Evolutionary conservation across 352 stramenopile species (phyloP).

Genomic region (Plasmopara viticola): DNA sequence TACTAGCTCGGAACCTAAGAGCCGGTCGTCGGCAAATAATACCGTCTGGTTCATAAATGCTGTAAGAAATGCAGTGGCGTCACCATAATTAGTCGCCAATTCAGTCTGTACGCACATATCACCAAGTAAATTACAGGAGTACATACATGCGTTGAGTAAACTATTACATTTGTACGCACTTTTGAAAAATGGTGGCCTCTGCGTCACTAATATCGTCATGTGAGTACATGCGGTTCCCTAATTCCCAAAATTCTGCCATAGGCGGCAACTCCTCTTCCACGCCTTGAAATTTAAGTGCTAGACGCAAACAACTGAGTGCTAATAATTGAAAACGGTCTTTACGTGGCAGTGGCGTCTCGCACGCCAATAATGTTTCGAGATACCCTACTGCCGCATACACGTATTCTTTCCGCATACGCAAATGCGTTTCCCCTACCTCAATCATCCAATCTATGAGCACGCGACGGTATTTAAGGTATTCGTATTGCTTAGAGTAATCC

Average conservation of each 20-base stretch:
- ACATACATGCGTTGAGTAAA: no score
- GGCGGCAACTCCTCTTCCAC: slow-evolving; percentile 76
- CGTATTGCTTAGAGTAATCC: slow-evolving; percentile 68
- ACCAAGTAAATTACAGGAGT: slow-evolving; percentile 5
- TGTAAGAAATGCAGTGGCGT: slow-evolving; percentile 77
- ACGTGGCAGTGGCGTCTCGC: slow-evolving; percentile 33
- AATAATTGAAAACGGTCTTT: slow-evolving; percentile 81
- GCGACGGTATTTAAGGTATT: slow-evolving; percentile 79
- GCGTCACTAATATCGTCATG: slow-evolving; percentile 77
- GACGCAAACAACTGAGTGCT: slow-evolving; percentile 70
- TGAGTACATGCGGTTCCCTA: slow-evolving; percentile 80
- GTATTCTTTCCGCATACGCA: slow-evolving; percentile 77
- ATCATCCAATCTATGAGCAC: slow-evolving; percentile 83
- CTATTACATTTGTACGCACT: slow-evolving; percentile 21
- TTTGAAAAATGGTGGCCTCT: slow-evolving; percentile 47
- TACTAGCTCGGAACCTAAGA: slow-evolving; percentile 64
- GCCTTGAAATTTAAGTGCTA: slow-evolving; percentile 75
- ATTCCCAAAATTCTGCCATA: slow-evolving; percentile 81
- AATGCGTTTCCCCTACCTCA: slow-evolving; percentile 72
- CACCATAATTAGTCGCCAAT: slow-evolving; percentile 62
- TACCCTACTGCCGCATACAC: slow-evolving; percentile 77
- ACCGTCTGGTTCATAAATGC: slow-evolving; percentile 73
- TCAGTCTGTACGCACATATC: slow-evolving; percentile 35
- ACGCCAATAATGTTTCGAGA: slow-evolving; percentile 65
- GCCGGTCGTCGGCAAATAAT: slow-evolving; percentile 71